A percentile compares a stretch with the other conserved stretches of the same genome.
These are phyloP conservation scores for Xylaria sp. DNA, from an alignment of 2,329 filamentous ascomycete species.

Conservation along the genomic window DNA sequence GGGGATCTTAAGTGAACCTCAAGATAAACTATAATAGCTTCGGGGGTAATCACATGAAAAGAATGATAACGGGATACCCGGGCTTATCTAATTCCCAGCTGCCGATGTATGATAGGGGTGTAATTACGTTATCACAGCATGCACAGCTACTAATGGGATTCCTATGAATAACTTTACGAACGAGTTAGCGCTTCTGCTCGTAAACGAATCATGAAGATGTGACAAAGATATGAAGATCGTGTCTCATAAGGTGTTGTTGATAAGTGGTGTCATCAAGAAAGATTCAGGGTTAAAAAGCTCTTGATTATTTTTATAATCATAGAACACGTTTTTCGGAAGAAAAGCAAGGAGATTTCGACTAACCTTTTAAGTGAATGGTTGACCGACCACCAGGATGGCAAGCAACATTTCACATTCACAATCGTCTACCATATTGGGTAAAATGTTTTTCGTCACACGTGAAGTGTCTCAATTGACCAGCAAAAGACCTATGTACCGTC, in stretches of 20 bases:
- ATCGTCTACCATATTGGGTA: conserved; percentile 2
- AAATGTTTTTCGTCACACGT: conserved; percentile 42
- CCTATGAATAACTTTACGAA: conserved; percentile 22
- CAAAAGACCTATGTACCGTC: conserved; percentile 60
- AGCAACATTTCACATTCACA: conserved; percentile 45
- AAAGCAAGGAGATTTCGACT: conserved; percentile 49
- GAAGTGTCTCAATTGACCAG: conserved; percentile 55
- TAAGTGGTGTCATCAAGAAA: conserved; percentile 65
- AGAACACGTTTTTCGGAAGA: conserved; percentile 46
- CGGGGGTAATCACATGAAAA: background rate
- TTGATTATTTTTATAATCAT: conserved; percentile 68
- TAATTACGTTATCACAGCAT: background rate
- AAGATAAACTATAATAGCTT: background rate
- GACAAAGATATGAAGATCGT: conserved; percentile 36
- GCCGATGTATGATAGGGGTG: conserved; percentile 3
- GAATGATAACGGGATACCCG: background rate
- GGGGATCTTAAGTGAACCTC: conserved; percentile 58
- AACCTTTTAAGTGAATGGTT: conserved; percentile 53
- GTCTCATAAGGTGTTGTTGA: conserved; percentile 69
- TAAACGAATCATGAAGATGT: conserved; percentile 21
- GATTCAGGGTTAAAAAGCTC: conserved; percentile 76
- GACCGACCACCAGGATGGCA: conserved; percentile 13
- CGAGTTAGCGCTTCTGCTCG: conserved; percentile 37
- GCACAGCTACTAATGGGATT: conserved; percentile 3
- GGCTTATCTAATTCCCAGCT: background rate